Conservation (phyloP, 148 eudicot species). For the Amaranthus palmeri region DNA sequence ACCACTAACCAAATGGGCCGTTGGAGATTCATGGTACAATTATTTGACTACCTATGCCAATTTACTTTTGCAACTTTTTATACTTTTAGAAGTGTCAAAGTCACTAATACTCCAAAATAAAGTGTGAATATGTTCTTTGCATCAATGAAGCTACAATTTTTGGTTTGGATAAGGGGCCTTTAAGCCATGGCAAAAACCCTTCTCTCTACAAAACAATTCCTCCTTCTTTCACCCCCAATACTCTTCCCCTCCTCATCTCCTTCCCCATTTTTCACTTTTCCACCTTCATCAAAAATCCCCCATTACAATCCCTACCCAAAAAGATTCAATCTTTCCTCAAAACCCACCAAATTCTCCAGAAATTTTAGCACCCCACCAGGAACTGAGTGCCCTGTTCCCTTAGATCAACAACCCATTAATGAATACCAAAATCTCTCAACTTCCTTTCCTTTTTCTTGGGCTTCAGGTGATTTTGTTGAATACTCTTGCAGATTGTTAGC, state of each 20-base stretch:
- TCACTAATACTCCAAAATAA: too few relatives aligned
- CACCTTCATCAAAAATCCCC: constrained; percentile 18
- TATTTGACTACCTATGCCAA: too few relatives aligned
- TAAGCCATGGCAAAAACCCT: constrained; percentile 6
- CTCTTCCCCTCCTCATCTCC: constrained; percentile 20
- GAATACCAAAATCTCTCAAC: constrained; percentile 70
- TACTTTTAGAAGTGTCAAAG: too few relatives aligned
- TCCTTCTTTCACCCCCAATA: constrained; percentile 5
- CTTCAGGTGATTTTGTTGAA: constrained; percentile 45
- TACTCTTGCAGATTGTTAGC: constrained; percentile 48
- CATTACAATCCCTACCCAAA: constrained; percentile 8
- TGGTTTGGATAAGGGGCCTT: too few relatives aligned
- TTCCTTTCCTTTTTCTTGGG: constrained; percentile 85
- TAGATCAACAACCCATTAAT: constrained; percentile 76
- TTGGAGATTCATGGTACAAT: too few relatives aligned
- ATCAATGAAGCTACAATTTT: too few relatives aligned
- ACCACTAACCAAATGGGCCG: too few relatives aligned
- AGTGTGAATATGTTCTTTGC: too few relatives aligned
- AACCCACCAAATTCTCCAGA: constrained; percentile 38
- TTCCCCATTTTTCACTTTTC: constrained; percentile 6
- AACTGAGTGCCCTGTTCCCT: constrained; percentile 78
- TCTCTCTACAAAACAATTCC: constrained; percentile 12
- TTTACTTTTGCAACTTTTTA: too few relatives aligned
- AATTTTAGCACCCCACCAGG: constrained; percentile 41
- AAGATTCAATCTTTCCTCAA: constrained; percentile 13